Conservation (phyloP, 1,284 basidiomycete species). For the Polyporus tsugae region DNA sequence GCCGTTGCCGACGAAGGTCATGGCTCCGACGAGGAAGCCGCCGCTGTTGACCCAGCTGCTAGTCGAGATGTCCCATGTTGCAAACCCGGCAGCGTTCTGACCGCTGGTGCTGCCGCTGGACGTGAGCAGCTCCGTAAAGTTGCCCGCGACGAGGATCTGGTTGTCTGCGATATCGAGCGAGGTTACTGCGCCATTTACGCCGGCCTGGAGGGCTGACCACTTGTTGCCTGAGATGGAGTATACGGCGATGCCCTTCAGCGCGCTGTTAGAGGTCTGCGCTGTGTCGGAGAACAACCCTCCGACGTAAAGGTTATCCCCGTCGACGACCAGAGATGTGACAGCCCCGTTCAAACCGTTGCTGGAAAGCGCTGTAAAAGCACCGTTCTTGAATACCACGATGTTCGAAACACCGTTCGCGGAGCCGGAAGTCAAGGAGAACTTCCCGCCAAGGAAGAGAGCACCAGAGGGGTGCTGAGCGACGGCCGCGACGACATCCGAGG, state of each 20-base stretch:
- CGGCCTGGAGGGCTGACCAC: slow-evolving; percentile 80
- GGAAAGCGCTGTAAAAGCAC: slow-evolving; percentile 61
- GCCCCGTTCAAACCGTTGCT: slow-evolving; percentile 78
- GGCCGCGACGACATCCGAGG: slow-evolving; percentile 55
- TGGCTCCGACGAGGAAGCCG: slow-evolving; percentile 77
- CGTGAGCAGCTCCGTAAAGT: slow-evolving; percentile 69
- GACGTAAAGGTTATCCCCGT: slow-evolving; percentile 76
- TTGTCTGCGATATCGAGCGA: slow-evolving; percentile 61
- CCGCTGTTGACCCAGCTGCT: slow-evolving; percentile 77
- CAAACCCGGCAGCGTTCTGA: slow-evolving; percentile 70
- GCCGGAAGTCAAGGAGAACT: slow-evolving; percentile 72
- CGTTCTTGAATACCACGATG: slow-evolving; percentile 75
- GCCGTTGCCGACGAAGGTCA: slow-evolving; percentile 76
- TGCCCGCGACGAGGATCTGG: slow-evolving; percentile 76
- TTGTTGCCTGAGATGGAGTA: slow-evolving; percentile 76
- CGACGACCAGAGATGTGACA: slow-evolving; percentile 71
- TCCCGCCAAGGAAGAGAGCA: slow-evolving; percentile 79
- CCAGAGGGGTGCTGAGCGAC: slow-evolving; percentile 74
- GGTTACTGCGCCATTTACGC: slow-evolving; percentile 81
- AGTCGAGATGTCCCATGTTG: slow-evolving; percentile 75
- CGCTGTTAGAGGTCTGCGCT: slow-evolving; percentile 58
- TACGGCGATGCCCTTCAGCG: slow-evolving; percentile 71
- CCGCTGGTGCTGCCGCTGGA: slow-evolving; percentile 48
- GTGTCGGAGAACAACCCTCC: slow-evolving; percentile 89
- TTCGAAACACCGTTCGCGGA: slow-evolving; percentile 69